These are phyloP conservation scores for Cadophora gregata DNA, from an alignment of 2,329 filamentous ascomycete species.

Conservation along the genomic window DNA sequence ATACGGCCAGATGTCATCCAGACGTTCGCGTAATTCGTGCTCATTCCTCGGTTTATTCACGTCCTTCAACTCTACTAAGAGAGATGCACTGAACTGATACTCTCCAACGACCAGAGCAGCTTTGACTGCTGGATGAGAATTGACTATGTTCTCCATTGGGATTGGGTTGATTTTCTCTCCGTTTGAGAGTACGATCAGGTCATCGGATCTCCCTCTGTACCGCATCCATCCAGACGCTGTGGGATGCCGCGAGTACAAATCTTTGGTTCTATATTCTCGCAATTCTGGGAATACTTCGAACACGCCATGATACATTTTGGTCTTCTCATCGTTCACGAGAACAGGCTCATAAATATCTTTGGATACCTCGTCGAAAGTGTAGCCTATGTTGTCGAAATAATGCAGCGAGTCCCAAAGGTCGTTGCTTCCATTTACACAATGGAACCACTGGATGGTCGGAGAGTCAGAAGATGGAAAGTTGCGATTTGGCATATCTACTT, in stretches of 20 bases:
- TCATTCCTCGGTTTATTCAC: slow-evolving; percentile 11
- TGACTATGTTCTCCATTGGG: slow-evolving; percentile 47
- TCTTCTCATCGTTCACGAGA: slow-evolving; percentile 27
- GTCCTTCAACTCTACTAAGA: slow-evolving; percentile 25
- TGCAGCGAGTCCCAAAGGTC: not conserved
- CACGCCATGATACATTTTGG: slow-evolving; percentile 37
- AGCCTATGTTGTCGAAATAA: slow-evolving; percentile 23
- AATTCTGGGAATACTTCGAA: slow-evolving; percentile 47
- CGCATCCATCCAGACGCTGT: slow-evolving; percentile 42
- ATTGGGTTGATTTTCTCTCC: slow-evolving; percentile 28
- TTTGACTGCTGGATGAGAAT: slow-evolving; percentile 44
- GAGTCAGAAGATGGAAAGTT: not conserved
- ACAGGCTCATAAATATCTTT: slow-evolving; percentile 40
- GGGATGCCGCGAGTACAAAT: slow-evolving; percentile 48
- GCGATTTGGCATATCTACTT: not conserved
- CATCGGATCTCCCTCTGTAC: slow-evolving; percentile 23
- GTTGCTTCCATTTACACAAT: not conserved
- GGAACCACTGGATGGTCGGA: not conserved
- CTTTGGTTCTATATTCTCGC: slow-evolving; percentile 46
- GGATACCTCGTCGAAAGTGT: slow-evolving; percentile 24
- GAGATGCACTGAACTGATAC: slow-evolving; percentile 19
- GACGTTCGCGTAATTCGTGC: slow-evolving; percentile 13
- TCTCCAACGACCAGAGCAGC: slow-evolving; percentile 25
- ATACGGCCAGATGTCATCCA: slow-evolving; percentile 44
- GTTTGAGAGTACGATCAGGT: slow-evolving; percentile 28